Base-by-base conservation (phyloP, 2,329 filamentous ascomycete genomes). In the Penicillium sp. region DNA sequence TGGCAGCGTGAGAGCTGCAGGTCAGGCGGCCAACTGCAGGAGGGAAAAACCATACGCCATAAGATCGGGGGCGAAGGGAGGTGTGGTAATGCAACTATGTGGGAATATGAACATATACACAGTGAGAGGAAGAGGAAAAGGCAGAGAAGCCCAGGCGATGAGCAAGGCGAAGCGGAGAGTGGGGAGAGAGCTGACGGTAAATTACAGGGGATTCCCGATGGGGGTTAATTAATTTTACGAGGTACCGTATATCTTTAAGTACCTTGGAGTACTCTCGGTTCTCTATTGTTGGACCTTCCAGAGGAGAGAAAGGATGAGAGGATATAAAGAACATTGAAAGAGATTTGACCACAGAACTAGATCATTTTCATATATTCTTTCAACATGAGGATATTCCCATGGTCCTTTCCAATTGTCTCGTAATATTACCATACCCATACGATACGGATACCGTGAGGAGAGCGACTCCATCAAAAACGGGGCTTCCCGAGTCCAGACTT, bases 1-100 rank as follows among this genome's bases (percentile, higher is more conserved):
- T 61, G 63, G 69, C 68, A 72, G 70, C 66, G 70, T 71, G 56
- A 62, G 57, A 63, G 68, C 68, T 72, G 69, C 68, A 69, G 64
- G 67, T 72, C 68, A 72, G 65, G 62, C 68, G 67, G 68, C 67
- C 68, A 64, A 68, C 64, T 71, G 62, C 65, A 61, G 56, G 54
- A 56, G 64, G 60, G 60, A 55, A 60, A 51, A 55, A 63, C 60
- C 60, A 68, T 67, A 60, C 65, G 65, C 67, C 70, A 72, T 72
- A 60, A 62, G 61, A 68, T 65, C 63, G 60, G 58, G 46, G 36
- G 43, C 42, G 48, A 55, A 54, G 54, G 51, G 18, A 18, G 18
- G 21, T 9, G 16, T 6, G 18, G 5, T n/a, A 21, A 40, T 40
- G 38, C 38, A 40, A 40, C 38, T 40, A 40, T 40, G 46, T 50